Percentiles rank a stretch among this genome's conserved stretches.
These are phyloP conservation scores for Coprinopsis sp. DNA, from an alignment of 768 basidiomycete genomes.

Conservation along the genomic window DNA sequence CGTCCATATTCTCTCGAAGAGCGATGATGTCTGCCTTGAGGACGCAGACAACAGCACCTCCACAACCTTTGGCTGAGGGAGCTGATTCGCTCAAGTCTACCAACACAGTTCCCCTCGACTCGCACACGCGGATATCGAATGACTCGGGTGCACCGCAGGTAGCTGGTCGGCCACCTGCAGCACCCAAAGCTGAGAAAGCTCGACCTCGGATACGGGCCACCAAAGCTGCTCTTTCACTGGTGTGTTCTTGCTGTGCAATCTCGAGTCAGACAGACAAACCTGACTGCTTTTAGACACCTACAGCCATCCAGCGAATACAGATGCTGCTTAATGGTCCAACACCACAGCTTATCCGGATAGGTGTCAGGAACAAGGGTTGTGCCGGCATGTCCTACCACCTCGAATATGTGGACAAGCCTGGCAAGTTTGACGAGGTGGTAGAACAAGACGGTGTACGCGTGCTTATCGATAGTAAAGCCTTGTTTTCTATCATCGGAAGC, in stretches of 20 bases:
- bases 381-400: slow-evolving; percentile 85
- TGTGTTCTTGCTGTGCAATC: slow-evolving; percentile 29
- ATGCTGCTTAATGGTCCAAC: slow-evolving; percentile 76
- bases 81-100: slow-evolving; percentile 38
- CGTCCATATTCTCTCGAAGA: slow-evolving; percentile 40
- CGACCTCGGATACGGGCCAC: slow-evolving; percentile 63
- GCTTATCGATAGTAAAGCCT: slow-evolving; percentile 91
- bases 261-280: not conserved
- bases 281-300: slow-evolving; percentile 57
- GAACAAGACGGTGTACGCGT: slow-evolving; percentile 93
- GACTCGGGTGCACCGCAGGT: slow-evolving; percentile 68
- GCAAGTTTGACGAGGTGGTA: slow-evolving; percentile 93
- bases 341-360: slow-evolving; percentile 90
- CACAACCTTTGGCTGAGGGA: slow-evolving; percentile 22
- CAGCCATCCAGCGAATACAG: slow-evolving; percentile 68
- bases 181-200: slow-evolving; percentile 58
- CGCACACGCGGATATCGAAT: slow-evolving; percentile 31
- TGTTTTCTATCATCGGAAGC: slow-evolving; percentile 97
- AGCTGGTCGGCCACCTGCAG: slow-evolving; percentile 66
- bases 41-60: slow-evolving; percentile 23
- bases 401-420: slow-evolving; percentile 89
- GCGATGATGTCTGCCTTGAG: slow-evolving; percentile 68
- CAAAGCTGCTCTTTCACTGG: slow-evolving; percentile 76
- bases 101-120: slow-evolving; percentile 10
- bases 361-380: slow-evolving; percentile 96